Conservation (phyloP, 441 rosid species). For the Eutrema salsugineum region DNA sequence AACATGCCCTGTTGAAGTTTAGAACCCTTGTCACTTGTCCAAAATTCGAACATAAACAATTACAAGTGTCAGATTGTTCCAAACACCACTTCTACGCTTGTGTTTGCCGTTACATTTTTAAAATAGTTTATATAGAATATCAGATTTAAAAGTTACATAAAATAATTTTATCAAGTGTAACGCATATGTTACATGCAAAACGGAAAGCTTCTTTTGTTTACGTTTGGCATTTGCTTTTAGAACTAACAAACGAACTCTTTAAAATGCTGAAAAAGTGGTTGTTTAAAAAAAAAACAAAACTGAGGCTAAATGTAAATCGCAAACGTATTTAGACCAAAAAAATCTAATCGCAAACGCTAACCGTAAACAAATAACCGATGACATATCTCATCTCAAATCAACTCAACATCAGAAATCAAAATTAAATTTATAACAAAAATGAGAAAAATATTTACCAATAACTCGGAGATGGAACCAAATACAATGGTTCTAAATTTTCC, state of each 20-base stretch:
- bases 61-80: not conserved
- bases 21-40: not conserved
- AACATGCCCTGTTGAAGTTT: conserved; percentile 57
- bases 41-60: not conserved
- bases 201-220: not conserved
- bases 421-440: not conserved
- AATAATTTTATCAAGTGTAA: not conserved
- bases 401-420: not conserved
- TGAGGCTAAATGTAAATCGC: not conserved
- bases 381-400: not conserved
- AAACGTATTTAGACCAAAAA: too few species aligned
- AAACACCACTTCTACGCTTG: not conserved
- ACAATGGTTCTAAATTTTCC: conserved; percentile 66
- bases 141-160: not conserved
- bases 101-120: not conserved
- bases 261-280: not conserved
- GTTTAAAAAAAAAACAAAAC: not conserved
- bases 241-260: not conserved
- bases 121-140: not conserved
- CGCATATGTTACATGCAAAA: conserved; percentile 1
- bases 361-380: not conserved
- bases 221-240: not conserved
- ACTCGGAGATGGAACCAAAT: conserved; percentile 48
- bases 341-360: not conserved
- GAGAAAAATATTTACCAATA: conserved; percentile 39